Evolutionary conservation across 352 stramenopile genomes (phyloP).

Genomic region (Phytophthora vignae): DNA sequence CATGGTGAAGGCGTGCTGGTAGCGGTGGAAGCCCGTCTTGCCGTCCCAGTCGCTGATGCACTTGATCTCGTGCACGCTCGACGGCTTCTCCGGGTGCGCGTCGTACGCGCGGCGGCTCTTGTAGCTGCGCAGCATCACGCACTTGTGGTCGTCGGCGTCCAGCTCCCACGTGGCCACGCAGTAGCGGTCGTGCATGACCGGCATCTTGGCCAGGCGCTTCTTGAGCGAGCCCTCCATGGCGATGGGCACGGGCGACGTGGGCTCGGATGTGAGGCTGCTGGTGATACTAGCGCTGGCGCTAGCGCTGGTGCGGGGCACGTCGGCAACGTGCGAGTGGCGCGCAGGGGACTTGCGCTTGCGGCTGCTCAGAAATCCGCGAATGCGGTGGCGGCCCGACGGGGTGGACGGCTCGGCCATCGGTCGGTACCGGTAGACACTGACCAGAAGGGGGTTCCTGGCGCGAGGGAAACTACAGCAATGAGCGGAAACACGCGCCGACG

Average conservation of each 20-base stretch:
- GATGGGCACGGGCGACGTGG: background rate
- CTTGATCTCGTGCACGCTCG: slow-evolving; percentile 70
- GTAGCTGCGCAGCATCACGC: slow-evolving; percentile 79
- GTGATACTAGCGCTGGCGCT: slow-evolving; percentile 17
- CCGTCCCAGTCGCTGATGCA: slow-evolving; percentile 82
- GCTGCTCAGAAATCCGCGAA: slow-evolving; percentile 37
- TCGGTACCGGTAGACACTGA: background rate
- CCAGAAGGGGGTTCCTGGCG: background rate
- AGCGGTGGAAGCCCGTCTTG: slow-evolving; percentile 78
- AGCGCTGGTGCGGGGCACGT: background rate
- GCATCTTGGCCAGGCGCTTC: slow-evolving; percentile 74
- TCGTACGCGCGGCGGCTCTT: slow-evolving; percentile 60
- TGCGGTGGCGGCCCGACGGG: slow-evolving; percentile 7
- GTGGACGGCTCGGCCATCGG: background rate
- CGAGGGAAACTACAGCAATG: background rate
- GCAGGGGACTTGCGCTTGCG: slow-evolving; percentile 13
- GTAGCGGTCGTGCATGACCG: slow-evolving; percentile 86
- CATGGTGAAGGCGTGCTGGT: slow-evolving; percentile 75
- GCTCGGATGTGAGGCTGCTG: slow-evolving; percentile 27
- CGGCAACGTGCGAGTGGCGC: slow-evolving; percentile 11
- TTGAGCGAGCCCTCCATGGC: slow-evolving; percentile 78
- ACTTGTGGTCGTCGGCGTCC: slow-evolving; percentile 53
- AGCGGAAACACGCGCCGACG: background rate
- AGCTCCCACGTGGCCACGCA: slow-evolving; percentile 80
- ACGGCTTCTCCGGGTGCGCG: slow-evolving; percentile 55